phyloP scores from a whole-genome alignment of 169 alveolate species.

The Theileria equi region DNA sequence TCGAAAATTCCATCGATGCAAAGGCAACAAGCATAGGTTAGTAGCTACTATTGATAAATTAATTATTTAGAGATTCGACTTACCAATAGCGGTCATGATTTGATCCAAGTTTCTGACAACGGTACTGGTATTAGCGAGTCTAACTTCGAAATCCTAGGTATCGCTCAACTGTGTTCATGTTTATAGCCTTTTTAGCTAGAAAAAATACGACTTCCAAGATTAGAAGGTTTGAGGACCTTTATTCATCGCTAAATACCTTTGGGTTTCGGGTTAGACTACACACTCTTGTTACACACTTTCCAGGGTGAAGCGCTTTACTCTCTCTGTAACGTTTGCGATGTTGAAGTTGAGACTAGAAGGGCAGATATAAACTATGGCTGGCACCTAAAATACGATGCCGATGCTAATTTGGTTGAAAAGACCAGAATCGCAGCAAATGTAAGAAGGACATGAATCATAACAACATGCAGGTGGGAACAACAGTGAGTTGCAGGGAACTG shows the following conservation, averaged over 20 bases:
- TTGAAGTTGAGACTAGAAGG: slow-evolving; percentile 66
- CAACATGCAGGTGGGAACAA: slow-evolving; percentile 49
- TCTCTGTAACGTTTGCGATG: slow-evolving; percentile 66
- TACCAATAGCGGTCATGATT: slow-evolving; percentile 83
- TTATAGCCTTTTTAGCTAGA: slow-evolving; percentile 33
- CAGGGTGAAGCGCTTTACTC: slow-evolving; percentile 81
- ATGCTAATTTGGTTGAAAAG: slow-evolving; percentile 60
- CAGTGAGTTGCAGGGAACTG: slow-evolving; percentile 44
- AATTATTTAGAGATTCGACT: slow-evolving; percentile 78
- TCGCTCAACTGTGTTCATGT: slow-evolving; percentile 13
- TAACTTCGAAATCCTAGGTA: slow-evolving; percentile 75
- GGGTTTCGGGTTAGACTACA: slow-evolving; percentile 92
- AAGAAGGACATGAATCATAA: neutral
- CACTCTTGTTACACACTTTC: neutral
- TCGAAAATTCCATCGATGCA: slow-evolving; percentile 94
- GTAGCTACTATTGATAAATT: neutral
- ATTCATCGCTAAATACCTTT: slow-evolving; percentile 79
- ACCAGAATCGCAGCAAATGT: slow-evolving; percentile 33
- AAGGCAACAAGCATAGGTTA: slow-evolving; percentile 78
- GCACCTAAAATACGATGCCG: slow-evolving; percentile 57
- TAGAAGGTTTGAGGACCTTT: slow-evolving; percentile 84
- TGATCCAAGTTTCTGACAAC: slow-evolving; percentile 89
- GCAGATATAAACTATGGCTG: slow-evolving; percentile 68
- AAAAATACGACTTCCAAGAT: slow-evolving; percentile 94
- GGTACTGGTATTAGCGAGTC: slow-evolving; percentile 88